Evolutionary conservation across 2,329 filamentous ascomycete species (phyloP).

Genomic region (Penicillium concentricum): DNA sequence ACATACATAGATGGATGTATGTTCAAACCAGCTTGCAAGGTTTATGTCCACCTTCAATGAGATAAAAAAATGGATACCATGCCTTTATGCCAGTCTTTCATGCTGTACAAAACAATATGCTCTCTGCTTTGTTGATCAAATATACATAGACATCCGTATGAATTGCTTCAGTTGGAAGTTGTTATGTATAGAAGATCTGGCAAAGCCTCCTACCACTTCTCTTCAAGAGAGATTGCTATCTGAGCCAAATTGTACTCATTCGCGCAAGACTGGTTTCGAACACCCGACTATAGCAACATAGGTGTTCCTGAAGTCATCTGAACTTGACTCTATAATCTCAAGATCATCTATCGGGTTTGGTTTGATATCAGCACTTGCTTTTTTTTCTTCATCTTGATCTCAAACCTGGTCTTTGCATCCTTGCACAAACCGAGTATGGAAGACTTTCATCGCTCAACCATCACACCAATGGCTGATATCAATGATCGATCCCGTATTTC

Average conservation of each 20-base stretch:
- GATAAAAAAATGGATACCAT: background rate
- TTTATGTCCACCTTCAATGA: background rate
- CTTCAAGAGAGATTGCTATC: background rate
- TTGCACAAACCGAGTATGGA: background rate
- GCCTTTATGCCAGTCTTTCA: conserved; percentile 4
- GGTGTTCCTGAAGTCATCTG: background rate
- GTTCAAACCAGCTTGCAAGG: background rate
- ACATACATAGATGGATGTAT: background rate
- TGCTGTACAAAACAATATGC: background rate
- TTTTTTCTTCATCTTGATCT: background rate
- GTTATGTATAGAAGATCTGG: background rate
- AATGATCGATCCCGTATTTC: background rate
- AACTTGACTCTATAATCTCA: background rate
- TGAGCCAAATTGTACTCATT: background rate
- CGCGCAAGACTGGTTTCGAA: background rate
- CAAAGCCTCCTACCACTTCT: background rate
- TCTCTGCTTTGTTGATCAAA: conserved; percentile 2
- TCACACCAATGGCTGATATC: background rate
- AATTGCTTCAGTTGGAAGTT: background rate
- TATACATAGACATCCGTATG: background rate
- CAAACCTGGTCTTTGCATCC: background rate
- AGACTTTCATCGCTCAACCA: background rate
- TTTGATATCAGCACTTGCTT: background rate
- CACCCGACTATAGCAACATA: background rate
- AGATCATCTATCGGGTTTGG: background rate